Conservation (phyloP, 208 protist genomes). For the Trypanosoma caninum region DNA sequence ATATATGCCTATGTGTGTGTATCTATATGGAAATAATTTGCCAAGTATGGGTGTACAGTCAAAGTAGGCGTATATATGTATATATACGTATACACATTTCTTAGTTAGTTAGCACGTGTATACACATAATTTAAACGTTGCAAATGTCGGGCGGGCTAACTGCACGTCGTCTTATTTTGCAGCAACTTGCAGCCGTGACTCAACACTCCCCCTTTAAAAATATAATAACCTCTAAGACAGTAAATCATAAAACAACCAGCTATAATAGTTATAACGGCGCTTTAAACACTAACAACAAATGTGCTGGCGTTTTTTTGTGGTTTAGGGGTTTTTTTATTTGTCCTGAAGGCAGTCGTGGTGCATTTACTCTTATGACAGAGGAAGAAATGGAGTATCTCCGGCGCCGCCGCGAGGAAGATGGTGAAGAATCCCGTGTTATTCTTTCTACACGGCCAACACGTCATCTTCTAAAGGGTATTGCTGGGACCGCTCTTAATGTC, state of each 20-base stretch:
- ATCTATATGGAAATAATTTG: background rate
- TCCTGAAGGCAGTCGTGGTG: conserved; percentile 14
- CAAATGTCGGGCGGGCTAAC: conserved; percentile 37
- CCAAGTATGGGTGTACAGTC: too few relatives aligned
- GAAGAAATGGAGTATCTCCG: conserved; percentile 68
- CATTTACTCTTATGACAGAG: conserved; percentile 64
- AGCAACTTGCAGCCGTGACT: conserved; percentile 66
- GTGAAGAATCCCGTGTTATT: conserved; percentile 66
- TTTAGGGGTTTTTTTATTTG: conserved; percentile 5
- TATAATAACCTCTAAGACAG: conserved; percentile 25
- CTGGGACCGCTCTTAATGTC: conserved; percentile 48
- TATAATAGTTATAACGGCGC: background rate
- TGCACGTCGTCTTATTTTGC: conserved; percentile 57
- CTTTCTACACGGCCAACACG: conserved; percentile 58
- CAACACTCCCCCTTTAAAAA: conserved; percentile 49
- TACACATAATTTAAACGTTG: background rate
- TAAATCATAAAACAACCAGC: background rate
- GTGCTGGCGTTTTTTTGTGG: background rate
- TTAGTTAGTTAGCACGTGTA: background rate
- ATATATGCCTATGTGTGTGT: conserved; percentile 4
- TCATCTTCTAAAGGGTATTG: conserved; percentile 42
- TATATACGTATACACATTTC: too few relatives aligned
- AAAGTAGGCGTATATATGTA: conserved; percentile 3
- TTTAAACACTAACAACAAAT: background rate
- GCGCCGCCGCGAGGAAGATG: conserved; percentile 43